phyloP scores from a whole-genome alignment of 352 stramenopile species.

The Phytopythium oedochilum region DNA sequence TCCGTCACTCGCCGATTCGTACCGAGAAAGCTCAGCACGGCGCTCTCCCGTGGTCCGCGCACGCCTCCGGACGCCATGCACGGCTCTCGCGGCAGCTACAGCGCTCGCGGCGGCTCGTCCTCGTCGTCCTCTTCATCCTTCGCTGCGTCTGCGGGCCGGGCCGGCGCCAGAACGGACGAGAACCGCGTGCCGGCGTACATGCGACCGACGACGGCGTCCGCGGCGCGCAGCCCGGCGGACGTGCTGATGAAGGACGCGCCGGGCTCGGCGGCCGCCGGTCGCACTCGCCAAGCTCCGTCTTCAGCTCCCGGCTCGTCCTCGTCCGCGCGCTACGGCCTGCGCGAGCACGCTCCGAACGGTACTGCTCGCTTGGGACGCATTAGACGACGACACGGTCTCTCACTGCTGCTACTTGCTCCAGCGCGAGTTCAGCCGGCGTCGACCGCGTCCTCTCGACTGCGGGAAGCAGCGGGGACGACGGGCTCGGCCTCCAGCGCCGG shows the following conservation, averaged over 20 bases:
- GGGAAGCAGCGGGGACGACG: background rate
- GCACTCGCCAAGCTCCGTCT: constrained; percentile 1
- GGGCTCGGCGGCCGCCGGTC: constrained; percentile 2
- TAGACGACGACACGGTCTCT: background rate
- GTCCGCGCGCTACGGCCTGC: constrained; percentile 2
- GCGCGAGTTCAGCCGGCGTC: constrained; percentile 20
- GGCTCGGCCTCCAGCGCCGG: background rate
- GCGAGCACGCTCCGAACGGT: constrained; percentile 11
- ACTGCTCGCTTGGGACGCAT: background rate
- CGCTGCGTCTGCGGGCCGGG: background rate
- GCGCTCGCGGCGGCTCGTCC: constrained; percentile 1
- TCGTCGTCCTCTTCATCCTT: background rate
- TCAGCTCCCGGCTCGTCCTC: constrained; percentile 6
- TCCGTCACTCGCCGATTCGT: background rate
- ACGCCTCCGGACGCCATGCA: background rate
- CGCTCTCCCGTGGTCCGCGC: background rate
- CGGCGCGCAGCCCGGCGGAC: constrained; percentile 1
- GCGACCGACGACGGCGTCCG: constrained; percentile 7
- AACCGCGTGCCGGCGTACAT: constrained; percentile 26
- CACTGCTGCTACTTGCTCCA: background rate
- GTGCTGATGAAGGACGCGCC: constrained; percentile 2
- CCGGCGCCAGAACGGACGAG: constrained; percentile 16
- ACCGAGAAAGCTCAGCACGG: constrained; percentile 5
- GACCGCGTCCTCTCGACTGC: constrained; percentile 14
- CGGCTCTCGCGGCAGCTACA: constrained; percentile 3